Base-by-base conservation (phyloP, 1,284 basidiomycete species). In the Xerocomus nothofagi region DNA sequence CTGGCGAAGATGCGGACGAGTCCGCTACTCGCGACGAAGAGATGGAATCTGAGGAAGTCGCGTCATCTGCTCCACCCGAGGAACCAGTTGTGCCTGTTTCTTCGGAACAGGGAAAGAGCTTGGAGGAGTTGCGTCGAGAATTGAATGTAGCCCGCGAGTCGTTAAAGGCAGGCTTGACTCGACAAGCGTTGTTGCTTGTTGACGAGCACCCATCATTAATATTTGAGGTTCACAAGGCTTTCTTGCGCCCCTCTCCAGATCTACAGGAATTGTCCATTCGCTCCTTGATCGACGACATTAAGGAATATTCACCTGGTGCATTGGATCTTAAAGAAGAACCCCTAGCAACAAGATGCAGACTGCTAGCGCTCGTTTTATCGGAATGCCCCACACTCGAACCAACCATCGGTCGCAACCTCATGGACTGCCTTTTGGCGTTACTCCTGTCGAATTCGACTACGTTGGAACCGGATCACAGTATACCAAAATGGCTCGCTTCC, bases 201-300 rank as follows among this genome's bases (percentile, higher is more conserved):
- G 95, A 98, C 63, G 82, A 88, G 54, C 88, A 94, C 59, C 84
- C 89, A 8, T 85, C 87, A 6, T 79, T 98, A 38, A 86, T 98
- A 40, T 97, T 97, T 63, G 94, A 98, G 62, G 80, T 97, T 42
- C 86, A 90, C 59, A 78, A 79, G 27, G 87, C 88, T 11, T 93
- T 95, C 68, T 78, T 87, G 46, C 82, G 84, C 23, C 73, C 80
- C 2, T 71, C 75, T 36, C 80, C 78, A 41, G 76, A 75, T 27
- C 79, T 84, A 58, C 84, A 86, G 57, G 73, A 78, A 32, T 70
- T 82, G 55, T 80, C 84, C 12, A 76, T 88, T 39, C 77, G 76
- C 34, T 75, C 81, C 46, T 76, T 93, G 46, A 74, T 91, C 45
- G 83, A 86, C 33, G 88, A 91, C 60, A 79, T 92, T 61, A 82